phyloP scores from a whole-genome alignment of 495 filamentous ascomycete genomes.

The Xylaria scruposa region DNA sequence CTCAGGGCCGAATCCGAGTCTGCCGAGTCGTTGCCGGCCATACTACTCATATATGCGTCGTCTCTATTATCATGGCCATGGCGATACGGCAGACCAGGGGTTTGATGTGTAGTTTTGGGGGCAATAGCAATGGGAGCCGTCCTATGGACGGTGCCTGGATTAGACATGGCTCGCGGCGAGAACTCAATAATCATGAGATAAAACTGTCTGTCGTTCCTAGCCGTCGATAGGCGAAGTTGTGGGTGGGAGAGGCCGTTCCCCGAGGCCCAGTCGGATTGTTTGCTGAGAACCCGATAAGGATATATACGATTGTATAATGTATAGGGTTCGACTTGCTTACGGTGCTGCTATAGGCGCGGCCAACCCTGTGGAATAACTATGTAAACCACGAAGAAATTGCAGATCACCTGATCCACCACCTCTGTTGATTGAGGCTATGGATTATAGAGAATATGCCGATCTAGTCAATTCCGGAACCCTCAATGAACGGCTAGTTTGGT shows the following conservation, averaged over 20 bases:
- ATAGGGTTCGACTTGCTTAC: constrained; percentile 22
- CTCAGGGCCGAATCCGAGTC: constrained; percentile 55
- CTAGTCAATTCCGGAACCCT: constrained; percentile 1
- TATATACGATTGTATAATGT: constrained; percentile 17
- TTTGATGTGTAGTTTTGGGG: constrained; percentile 54
- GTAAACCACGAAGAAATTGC: background rate
- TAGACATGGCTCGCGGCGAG: constrained; percentile 53
- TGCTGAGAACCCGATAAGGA: constrained; percentile 14
- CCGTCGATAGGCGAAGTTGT: constrained; percentile 19
- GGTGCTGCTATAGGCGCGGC: constrained; percentile 6
- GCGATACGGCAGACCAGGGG: constrained; percentile 40
- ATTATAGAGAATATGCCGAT: constrained; percentile 13
- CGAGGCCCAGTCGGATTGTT: background rate
- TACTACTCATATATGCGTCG: constrained; percentile 48
- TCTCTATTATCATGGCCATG: constrained; percentile 50
- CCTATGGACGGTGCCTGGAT: constrained; percentile 54
- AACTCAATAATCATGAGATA: constrained; percentile 24
- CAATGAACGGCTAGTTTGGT: background rate
- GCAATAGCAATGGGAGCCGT: constrained; percentile 65
- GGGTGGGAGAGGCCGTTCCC: constrained; percentile 13
- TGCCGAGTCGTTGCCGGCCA: constrained; percentile 56
- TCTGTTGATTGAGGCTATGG: constrained; percentile 15
- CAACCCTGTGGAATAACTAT: constrained; percentile 2
- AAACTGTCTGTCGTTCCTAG: background rate
- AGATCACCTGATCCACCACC: constrained; percentile 16